Conservation (phyloP, 345 rosid species). For the Linum tenue region DNA sequence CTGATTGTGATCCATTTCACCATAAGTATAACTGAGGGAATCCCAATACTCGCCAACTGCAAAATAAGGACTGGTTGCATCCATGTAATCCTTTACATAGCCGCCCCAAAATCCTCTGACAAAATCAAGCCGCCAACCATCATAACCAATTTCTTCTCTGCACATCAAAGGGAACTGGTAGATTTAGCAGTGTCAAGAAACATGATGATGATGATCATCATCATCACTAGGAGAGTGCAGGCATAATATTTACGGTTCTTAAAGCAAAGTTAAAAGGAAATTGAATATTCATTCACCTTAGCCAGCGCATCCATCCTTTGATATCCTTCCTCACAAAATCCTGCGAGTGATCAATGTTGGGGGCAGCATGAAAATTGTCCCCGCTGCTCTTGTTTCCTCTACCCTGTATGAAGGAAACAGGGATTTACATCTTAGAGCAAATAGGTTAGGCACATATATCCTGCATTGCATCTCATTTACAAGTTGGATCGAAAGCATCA, state of each 20-base stretch:
- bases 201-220: neutral
- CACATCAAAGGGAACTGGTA: constrained; percentile 17
- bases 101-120: constrained; percentile 99
- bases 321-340: constrained; percentile 89
- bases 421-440: neutral
- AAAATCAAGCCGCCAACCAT: constrained; percentile 99
- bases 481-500: neutral
- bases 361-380: constrained; percentile 96
- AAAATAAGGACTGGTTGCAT: constrained; percentile 73
- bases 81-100: constrained; percentile 92
- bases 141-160: constrained; percentile 93
- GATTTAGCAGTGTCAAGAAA: neutral
- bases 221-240: neutral
- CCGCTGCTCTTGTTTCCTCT: constrained; percentile 97
- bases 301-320: constrained; percentile 92
- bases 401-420: constrained; percentile 46
- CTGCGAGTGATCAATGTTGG: constrained; percentile 97
- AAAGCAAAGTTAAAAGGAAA: too few species aligned
- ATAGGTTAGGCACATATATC: neutral
- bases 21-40: constrained; percentile 76
- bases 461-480: constrained; percentile 7
- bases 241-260: too few species aligned
- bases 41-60: constrained; percentile 98
- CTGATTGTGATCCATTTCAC: constrained; percentile 89
- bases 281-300: constrained; percentile 38